Conservation (phyloP, 345 rosid genomes). For the Gossypium raimondii region DNA sequence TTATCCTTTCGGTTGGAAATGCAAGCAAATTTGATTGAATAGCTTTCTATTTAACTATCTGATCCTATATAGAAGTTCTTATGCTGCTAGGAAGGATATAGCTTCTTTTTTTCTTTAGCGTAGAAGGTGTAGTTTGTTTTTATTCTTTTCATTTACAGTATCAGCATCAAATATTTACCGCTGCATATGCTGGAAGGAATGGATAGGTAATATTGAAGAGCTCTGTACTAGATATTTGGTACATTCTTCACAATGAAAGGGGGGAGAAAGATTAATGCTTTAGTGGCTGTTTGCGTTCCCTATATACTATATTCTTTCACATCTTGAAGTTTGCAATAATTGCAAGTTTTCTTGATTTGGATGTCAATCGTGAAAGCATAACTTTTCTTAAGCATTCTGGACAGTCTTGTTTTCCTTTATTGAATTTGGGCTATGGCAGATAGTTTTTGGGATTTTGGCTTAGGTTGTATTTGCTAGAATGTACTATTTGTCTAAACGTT, state of each 20-base stretch:
- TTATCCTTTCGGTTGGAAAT: neutral
- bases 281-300: neutral
- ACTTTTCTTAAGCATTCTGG: neutral
- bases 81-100: conserved; percentile 3
- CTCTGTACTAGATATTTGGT: neutral
- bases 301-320: neutral
- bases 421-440: neutral
- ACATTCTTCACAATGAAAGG: neutral
- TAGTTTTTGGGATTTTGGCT: neutral
- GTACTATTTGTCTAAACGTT: neutral
- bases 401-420: too few relatives aligned
- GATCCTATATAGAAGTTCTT: neutral
- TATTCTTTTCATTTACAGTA: neutral
- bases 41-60: neutral
- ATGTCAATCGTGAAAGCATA: neutral
- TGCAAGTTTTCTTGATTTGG: neutral
- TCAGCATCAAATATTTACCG: neutral
- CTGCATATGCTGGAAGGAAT: conserved; percentile 2
- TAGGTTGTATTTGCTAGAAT: neutral
- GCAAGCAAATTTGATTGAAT: conserved; percentile 2
- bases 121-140: neutral
- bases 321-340: neutral
- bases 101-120: neutral
- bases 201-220: neutral
- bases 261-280: neutral